Conservation (phyloP, 2,329 filamentous ascomycete species). For the Curvularia eragrostidis region DNA sequence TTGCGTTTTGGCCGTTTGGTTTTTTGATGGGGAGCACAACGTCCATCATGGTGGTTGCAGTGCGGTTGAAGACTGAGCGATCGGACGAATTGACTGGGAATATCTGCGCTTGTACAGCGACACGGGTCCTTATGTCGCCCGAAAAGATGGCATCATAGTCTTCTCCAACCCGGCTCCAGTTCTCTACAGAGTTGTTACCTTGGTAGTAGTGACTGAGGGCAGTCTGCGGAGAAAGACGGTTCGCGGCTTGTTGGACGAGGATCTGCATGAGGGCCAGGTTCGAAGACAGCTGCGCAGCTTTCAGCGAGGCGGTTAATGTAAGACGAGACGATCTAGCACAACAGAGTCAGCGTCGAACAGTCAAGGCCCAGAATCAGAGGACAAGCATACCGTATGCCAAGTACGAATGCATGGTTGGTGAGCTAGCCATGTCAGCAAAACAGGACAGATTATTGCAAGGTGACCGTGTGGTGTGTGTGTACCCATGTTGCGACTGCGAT, state of each 20-base stretch:
- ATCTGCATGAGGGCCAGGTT: constrained; percentile 81
- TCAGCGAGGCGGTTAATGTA: constrained; percentile 81
- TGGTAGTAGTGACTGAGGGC: constrained; percentile 61
- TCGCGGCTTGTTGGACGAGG: constrained; percentile 73
- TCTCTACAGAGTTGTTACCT: constrained; percentile 60
- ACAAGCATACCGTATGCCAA: constrained; percentile 57
- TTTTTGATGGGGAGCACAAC: constrained; percentile 69
- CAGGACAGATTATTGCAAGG: constrained; percentile 1
- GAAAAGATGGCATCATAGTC: constrained; percentile 77
- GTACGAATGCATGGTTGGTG: constrained; percentile 68
- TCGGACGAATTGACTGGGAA: constrained; percentile 73
- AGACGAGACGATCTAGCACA: constrained; percentile 64
- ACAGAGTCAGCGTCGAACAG: neutral
- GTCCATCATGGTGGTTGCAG: constrained; percentile 54
- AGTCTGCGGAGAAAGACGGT: constrained; percentile 62
- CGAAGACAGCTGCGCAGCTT: constrained; percentile 79
- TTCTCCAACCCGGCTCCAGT: constrained; percentile 66
- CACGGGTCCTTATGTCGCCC: constrained; percentile 55
- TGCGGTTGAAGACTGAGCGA: constrained; percentile 46
- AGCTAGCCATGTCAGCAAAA: constrained; percentile 49
- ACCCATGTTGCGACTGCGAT: constrained; percentile 76
- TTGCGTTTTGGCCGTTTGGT: constrained; percentile 64
- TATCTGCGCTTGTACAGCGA: constrained; percentile 74
- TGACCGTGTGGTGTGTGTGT: neutral
- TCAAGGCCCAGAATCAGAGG: too few relatives aligned